These are phyloP conservation scores for Nitzschia palea DNA, from an alignment of 108 stramenopile genomes.

Conservation along the genomic window DNA sequence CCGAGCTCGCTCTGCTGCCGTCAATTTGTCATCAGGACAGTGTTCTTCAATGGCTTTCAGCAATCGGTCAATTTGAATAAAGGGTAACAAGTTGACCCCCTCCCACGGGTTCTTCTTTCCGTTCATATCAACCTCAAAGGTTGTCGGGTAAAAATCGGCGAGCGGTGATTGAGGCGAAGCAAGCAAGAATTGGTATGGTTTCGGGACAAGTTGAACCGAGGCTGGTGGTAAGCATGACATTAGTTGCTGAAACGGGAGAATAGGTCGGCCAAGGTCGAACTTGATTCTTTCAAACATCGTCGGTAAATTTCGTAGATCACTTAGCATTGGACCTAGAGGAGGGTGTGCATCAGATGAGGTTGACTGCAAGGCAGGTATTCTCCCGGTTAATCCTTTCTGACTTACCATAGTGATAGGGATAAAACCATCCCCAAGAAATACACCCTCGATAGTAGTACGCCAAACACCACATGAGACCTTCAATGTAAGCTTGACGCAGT, in stretches of 20 bases:
- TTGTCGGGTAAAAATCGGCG: slow-evolving; percentile 89
- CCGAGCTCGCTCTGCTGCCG: slow-evolving; percentile 74
- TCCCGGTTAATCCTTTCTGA: background rate
- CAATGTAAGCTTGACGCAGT: slow-evolving; percentile 84
- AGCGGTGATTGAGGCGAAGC: slow-evolving; percentile 83
- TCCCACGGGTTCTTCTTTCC: slow-evolving; percentile 99
- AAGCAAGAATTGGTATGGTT: slow-evolving; percentile 88
- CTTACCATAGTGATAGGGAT: slow-evolving; percentile 94
- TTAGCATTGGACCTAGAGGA: slow-evolving; percentile 76
- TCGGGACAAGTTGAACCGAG: slow-evolving; percentile 86
- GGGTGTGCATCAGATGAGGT: background rate
- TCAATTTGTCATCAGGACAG: slow-evolving; percentile 77
- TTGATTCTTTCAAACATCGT: slow-evolving; percentile 71
- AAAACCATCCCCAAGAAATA: slow-evolving; percentile 99
- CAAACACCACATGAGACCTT: slow-evolving; percentile 98
- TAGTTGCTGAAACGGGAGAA: slow-evolving; percentile 94
- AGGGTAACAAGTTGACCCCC: slow-evolving; percentile 96
- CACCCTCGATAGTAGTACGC: slow-evolving; percentile 99
- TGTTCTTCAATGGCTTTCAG: slow-evolving; percentile 69
- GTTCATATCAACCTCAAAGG: slow-evolving; percentile 97
- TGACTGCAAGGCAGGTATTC: background rate
- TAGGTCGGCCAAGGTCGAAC: slow-evolving; percentile 89
- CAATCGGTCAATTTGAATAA: slow-evolving; percentile 91
- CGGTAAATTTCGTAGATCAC: slow-evolving; percentile 89
- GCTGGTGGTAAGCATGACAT: slow-evolving; percentile 96